Evolutionary conservation across 2,329 filamentous ascomycete species (phyloP), one percentile per base, ranked within the genome.

Genomic region (Fusarium veterinarium): DNA sequence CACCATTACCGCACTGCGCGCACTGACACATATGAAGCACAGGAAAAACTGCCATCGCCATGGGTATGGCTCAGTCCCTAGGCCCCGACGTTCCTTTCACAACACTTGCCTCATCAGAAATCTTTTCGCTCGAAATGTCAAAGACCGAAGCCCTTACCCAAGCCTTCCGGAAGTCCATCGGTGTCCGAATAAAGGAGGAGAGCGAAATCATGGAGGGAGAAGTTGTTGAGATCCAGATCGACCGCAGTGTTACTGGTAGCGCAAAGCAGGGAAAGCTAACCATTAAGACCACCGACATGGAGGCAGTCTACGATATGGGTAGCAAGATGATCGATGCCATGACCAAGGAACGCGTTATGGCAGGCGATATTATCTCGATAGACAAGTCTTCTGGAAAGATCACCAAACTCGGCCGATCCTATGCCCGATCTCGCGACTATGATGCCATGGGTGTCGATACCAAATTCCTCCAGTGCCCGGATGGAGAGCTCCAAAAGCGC

Each of bases 311-410:
- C 85, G 96, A 99, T 79, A 98, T 99, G 95, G 96, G 96, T 74
- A 95, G 93, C 75, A 98, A 98, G 85, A 98, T 99, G 96, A 99
- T 99, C 75, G 96, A 99, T 81, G 95, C 95, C 74, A 98, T 99
- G 95, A 98, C 95, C 75, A 98, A 98, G 84, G 96, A 99, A 86
- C 95, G 97, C 78, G 94, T 99, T 74, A 97, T 98, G 92, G 96
- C 96, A 8, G 96, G 96, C 77, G 96, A 99, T 81, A 96, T 99
- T 75, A 97, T 99, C 78, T 97, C 94, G 64, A 98, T 99, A 77
- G 96, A 99, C 87, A 99, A 99, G 86, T 95, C 95, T 0, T 97
- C 95, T 4, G 96, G 96, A 74, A 97, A 98, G 84, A 98, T 99
- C 81, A 97, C 95, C 60, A 99, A 98, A 84, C 90, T 99, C 28